These are phyloP conservation scores for Fusarium cyanostomum DNA, from an alignment of 2,329 filamentous ascomycete species.

Conservation along the genomic window DNA sequence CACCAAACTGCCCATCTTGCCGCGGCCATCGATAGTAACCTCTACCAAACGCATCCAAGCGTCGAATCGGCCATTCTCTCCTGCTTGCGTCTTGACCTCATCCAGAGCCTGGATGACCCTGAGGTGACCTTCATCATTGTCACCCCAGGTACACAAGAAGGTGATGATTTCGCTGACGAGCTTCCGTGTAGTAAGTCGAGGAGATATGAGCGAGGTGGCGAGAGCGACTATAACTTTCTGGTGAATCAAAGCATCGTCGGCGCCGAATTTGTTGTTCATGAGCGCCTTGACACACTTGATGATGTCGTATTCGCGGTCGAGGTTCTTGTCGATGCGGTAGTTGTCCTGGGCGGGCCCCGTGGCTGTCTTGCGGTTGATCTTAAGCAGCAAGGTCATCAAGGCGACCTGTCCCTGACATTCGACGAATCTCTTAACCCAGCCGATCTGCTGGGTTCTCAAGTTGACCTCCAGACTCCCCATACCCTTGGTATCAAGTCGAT, in stretches of 20 bases:
- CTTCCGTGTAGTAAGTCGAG: constrained; percentile 89
- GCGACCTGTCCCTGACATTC: constrained; percentile 98
- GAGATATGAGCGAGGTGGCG: constrained; percentile 85
- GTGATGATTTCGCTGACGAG: constrained; percentile 96
- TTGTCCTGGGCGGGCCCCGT: constrained; percentile 73
- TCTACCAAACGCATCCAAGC: constrained; percentile 99
- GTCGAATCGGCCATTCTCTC: constrained; percentile 95
- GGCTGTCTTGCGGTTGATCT: constrained; percentile 89
- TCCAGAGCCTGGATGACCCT: constrained; percentile 96
- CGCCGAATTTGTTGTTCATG: constrained; percentile 99
- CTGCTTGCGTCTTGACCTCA: constrained; percentile 84
- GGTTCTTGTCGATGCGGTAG: constrained; percentile 74
- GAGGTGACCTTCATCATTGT: constrained; percentile 82
- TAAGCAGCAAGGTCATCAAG: constrained; percentile 89
- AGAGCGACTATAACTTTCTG: constrained; percentile 91
- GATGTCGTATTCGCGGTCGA: constrained; percentile 95
- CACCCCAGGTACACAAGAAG: constrained; percentile 93
- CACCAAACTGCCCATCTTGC: constrained; percentile 98
- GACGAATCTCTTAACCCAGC: constrained; percentile 96
- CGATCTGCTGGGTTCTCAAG: constrained; percentile 93
- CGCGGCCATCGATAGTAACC: constrained; percentile 94
- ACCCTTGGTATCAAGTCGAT: constrained; percentile 89
- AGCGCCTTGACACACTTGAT: constrained; percentile 96
- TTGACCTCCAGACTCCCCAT: constrained; percentile 94
- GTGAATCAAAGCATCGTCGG: constrained; percentile 91